Evolutionary conservation across 148 eudicot species (phyloP).

Genomic region (Bassia scoparia): DNA sequence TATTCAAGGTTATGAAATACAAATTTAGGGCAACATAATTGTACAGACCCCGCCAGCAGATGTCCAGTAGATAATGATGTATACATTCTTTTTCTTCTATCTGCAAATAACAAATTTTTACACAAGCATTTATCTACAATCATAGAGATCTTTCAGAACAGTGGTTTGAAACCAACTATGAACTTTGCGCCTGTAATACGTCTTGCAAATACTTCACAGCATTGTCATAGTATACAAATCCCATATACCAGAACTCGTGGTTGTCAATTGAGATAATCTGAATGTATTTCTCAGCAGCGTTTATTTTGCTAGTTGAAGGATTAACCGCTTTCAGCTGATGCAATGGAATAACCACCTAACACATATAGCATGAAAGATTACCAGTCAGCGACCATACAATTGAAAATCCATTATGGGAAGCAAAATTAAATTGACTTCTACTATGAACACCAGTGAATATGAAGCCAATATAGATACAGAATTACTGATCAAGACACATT

Average conservation of each 20-base stretch:
- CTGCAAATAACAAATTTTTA: constrained; percentile 5
- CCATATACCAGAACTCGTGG: constrained; percentile 95
- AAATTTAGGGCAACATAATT: not conserved
- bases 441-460: not conserved
- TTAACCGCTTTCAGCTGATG: constrained; percentile 83
- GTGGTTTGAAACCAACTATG: constrained; percentile 1
- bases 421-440: not conserved
- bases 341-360: constrained; percentile 68
- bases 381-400: constrained; percentile 12
- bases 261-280: constrained; percentile 77
- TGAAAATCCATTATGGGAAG: not conserved
- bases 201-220: constrained; percentile 78
- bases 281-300: constrained; percentile 73
- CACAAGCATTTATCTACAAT: constrained; percentile 22
- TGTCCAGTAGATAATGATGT: not conserved
- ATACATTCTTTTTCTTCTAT: not conserved
- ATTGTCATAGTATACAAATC: constrained; percentile 68
- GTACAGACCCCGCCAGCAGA: constrained; percentile 11
- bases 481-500: too few relatives aligned
- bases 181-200: constrained; percentile 29
- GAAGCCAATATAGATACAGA: too few relatives aligned
- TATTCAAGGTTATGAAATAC: not conserved
- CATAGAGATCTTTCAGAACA: constrained; percentile 14
- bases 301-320: constrained; percentile 64
- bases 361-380: not conserved